These are phyloP conservation scores for Arxiozyma telluris DNA, from an alignment of 1,139 yeast species.

Conservation along the genomic window DNA sequence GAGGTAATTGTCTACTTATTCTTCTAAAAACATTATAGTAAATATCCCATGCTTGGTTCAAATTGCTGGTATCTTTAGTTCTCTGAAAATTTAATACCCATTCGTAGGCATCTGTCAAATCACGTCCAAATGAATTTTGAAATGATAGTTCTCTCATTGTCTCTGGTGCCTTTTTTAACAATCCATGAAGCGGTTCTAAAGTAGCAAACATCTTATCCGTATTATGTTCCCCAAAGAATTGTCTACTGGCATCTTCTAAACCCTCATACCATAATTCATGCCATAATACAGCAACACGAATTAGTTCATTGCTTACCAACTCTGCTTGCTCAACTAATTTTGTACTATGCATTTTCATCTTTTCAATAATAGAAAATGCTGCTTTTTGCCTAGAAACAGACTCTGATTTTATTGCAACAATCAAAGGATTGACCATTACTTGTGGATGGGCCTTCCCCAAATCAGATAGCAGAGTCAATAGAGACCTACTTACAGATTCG, in stretches of 20 bases:
- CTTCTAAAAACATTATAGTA: conserved; percentile 90
- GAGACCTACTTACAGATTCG: conserved; percentile 68
- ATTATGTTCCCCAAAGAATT: conserved; percentile 89
- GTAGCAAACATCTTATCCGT: conserved; percentile 92
- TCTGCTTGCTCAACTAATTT: conserved; percentile 85
- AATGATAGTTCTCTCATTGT: conserved; percentile 90
- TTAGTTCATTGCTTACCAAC: conserved; percentile 84
- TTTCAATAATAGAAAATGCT: conserved; percentile 82
- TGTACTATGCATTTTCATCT: conserved; percentile 84
- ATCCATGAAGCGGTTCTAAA: conserved; percentile 77
- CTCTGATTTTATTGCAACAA: conserved; percentile 93
- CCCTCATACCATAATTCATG: conserved; percentile 99
- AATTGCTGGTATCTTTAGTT: conserved; percentile 76
- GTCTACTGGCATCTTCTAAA: conserved; percentile 88
- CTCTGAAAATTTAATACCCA: conserved; percentile 84
- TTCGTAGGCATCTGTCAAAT: conserved; percentile 83
- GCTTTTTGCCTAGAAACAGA: conserved; percentile 84
- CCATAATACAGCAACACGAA: conserved; percentile 93
- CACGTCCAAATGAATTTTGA: conserved; percentile 89
- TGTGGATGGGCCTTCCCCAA: conserved; percentile 95
- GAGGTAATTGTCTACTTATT: conserved; percentile 82
- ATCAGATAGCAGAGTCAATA: conserved; percentile 74
- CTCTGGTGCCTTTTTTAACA: conserved; percentile 81
- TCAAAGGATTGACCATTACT: conserved; percentile 88
- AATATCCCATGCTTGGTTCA: conserved; percentile 97